Evolutionary conservation across 208 protist species (phyloP).

Genomic region (Trypanosoma brucei): DNA sequence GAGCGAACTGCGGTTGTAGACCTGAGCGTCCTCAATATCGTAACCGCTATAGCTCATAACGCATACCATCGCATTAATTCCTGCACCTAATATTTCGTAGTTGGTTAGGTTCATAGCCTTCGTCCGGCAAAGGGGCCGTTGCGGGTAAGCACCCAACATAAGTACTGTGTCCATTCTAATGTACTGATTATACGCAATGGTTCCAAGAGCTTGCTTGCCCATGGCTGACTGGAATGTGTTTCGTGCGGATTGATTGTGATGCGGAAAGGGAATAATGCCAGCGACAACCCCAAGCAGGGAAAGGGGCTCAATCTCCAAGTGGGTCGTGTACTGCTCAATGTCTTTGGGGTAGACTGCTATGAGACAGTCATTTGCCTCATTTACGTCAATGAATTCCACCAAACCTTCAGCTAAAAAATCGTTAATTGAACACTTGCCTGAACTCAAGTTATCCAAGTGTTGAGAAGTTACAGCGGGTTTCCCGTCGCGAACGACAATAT

Average conservation of each 20-base stretch:
- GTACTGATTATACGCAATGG: slow-evolving; percentile 94
- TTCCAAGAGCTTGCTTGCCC: slow-evolving; percentile 99
- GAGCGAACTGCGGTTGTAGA: slow-evolving; percentile 96
- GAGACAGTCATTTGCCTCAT: slow-evolving; percentile 98
- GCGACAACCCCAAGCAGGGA: slow-evolving; percentile 90
- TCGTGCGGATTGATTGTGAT: slow-evolving; percentile 99
- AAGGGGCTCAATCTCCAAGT: slow-evolving; percentile 91
- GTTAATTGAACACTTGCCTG: slow-evolving; percentile 64
- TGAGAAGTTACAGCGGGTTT: slow-evolving; percentile 46
- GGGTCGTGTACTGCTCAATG: slow-evolving; percentile 86
- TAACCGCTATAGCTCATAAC: slow-evolving; percentile 99
- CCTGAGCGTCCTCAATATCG: slow-evolving; percentile 99
- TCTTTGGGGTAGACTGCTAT: slow-evolving; percentile 93
- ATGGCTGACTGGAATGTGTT: slow-evolving; percentile 99
- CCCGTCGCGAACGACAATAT: slow-evolving; percentile 67
- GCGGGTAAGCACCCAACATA: slow-evolving; percentile 98
- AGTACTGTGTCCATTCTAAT: slow-evolving; percentile 98
- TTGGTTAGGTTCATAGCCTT: slow-evolving; percentile 95
- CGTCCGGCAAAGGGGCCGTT: slow-evolving; percentile 96
- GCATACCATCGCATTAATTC: slow-evolving; percentile 99
- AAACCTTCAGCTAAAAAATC: slow-evolving; percentile 90
- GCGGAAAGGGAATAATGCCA: slow-evolving; percentile 98
- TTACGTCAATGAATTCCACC: slow-evolving; percentile 99
- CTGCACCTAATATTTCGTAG: slow-evolving; percentile 97
- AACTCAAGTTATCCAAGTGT: slow-evolving; percentile 60